phyloP scores from a whole-genome alignment of 2,329 filamentous ascomycete genomes.

The Aspergillus vadensis region DNA sequence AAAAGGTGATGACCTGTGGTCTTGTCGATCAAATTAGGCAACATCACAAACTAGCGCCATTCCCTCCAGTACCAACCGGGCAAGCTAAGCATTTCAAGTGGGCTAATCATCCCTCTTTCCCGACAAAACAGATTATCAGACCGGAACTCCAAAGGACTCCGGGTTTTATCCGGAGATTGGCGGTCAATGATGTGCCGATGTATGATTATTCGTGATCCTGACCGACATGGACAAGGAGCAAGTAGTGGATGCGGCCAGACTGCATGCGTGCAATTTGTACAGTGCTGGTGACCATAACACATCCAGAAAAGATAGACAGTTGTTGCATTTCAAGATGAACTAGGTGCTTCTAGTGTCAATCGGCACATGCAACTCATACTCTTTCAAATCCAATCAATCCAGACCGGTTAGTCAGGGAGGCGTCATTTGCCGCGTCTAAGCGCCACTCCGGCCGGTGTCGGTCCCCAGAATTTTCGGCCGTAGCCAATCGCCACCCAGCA shows the following conservation, averaged over 20 bases:
- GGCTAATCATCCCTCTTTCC: background rate
- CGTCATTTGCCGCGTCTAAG: conserved; percentile 16
- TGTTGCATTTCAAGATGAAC: background rate
- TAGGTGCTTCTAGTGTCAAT: background rate
- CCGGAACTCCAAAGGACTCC: background rate
- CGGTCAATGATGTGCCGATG: background rate
- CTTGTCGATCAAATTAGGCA: too few relatives aligned
- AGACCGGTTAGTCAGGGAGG: conserved; percentile 15
- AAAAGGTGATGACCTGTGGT: too few relatives aligned
- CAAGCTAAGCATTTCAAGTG: background rate
- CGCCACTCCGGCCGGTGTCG: conserved; percentile 17
- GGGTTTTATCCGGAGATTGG: background rate
- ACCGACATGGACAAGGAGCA: background rate
- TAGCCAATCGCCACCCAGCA: conserved; percentile 28
- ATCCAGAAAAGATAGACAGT: background rate
- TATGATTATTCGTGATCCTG: background rate
- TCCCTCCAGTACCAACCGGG: too few relatives aligned
- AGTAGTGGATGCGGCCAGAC: background rate
- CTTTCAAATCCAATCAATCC: conserved; percentile 13
- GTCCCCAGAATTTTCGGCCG: background rate
- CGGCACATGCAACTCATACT: background rate
- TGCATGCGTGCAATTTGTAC: too few relatives aligned
- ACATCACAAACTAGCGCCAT: too few relatives aligned
- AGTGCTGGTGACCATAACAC: background rate
- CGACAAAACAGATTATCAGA: background rate